Percentiles rank a stretch among this genome's conserved stretches.
Conservation (phyloP, 179 eudicot genomes). For the Silene coronaria region DNA sequence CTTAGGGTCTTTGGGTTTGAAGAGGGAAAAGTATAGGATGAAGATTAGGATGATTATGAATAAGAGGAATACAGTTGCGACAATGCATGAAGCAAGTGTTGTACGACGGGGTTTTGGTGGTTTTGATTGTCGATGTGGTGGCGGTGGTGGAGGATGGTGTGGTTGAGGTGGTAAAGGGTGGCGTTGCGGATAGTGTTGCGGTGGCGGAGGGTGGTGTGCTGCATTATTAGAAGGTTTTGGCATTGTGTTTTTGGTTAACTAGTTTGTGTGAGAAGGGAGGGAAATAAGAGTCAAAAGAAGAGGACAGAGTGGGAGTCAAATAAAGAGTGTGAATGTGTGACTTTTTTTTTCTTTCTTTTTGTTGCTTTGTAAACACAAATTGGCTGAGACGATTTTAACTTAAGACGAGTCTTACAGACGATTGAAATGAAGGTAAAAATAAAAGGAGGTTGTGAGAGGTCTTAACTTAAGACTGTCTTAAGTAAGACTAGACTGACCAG, state of each 20-base stretch:
- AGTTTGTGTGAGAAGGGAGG: background rate
- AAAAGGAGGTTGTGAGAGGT: no score
- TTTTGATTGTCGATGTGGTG: conserved; percentile 23
- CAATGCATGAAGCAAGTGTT: conserved; percentile 67
- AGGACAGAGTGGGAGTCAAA: conserved; percentile 16
- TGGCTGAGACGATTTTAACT: no score
- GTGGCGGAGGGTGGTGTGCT: background rate
- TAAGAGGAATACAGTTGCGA: conserved; percentile 65
- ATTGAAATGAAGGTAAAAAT: no score
- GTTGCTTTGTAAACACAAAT: background rate
- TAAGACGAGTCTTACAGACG: no score
- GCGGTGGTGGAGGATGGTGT: conserved; percentile 10
- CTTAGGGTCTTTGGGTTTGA: conserved; percentile 61
- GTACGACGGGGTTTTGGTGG: conserved; percentile 38
- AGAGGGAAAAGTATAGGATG: conserved; percentile 63
- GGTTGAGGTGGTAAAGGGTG: conserved; percentile 14
- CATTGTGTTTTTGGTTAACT: no score
- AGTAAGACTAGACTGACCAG: no score
- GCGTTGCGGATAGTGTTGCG: background rate
- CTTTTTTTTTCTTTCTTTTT: conserved; percentile 16
- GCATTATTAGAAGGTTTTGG: conserved; percentile 7
- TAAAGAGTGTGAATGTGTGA: conserved; percentile 24
- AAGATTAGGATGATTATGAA: conserved; percentile 46
- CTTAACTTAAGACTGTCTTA: no score
- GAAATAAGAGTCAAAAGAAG: conserved; percentile 22